Evolutionary conservation across 257 asterid genomes (phyloP).

Genomic region (Anisodus acutangulus): DNA sequence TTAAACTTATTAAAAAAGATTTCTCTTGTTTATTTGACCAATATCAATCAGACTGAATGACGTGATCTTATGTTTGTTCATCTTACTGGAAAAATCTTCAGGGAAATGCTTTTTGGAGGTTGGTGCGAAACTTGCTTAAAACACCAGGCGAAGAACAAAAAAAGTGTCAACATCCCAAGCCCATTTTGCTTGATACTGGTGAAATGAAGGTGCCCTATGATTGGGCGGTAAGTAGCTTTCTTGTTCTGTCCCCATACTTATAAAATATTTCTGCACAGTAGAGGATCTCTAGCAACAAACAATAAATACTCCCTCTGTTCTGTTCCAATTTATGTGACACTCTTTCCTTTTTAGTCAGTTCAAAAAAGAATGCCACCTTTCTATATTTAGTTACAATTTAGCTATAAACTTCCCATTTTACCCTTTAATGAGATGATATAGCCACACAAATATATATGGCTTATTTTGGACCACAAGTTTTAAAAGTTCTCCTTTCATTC

Average conservation of each 20-base stretch:
- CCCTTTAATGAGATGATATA: no score
- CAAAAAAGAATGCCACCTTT: no score
- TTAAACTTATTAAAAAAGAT: neutral
- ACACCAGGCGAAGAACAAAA: slow-evolving; percentile 72
- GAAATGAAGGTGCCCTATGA: slow-evolving; percentile 96
- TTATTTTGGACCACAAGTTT: no score
- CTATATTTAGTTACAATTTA: no score
- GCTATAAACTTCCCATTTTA: no score
- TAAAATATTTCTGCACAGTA: neutral
- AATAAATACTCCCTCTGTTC: no score
- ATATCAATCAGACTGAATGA: neutral
- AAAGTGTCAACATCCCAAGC: slow-evolving; percentile 88
- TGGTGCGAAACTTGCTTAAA: slow-evolving; percentile 84
- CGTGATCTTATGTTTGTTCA: neutral
- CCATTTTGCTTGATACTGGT: slow-evolving; percentile 95
- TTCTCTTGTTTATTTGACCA: slow-evolving; percentile 26
- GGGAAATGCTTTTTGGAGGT: slow-evolving; percentile 96
- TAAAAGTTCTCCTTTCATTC: no score
- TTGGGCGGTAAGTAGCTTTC: slow-evolving; percentile 87
- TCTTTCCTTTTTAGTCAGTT: no score
- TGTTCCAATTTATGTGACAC: no score
- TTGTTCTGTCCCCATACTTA: neutral
- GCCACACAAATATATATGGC: no score
- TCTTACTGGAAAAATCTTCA: slow-evolving; percentile 34
- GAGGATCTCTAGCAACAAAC: neutral